Base-by-base conservation (phyloP, 2,329 filamentous ascomycete genomes). In the Penicillium sp. region DNA sequence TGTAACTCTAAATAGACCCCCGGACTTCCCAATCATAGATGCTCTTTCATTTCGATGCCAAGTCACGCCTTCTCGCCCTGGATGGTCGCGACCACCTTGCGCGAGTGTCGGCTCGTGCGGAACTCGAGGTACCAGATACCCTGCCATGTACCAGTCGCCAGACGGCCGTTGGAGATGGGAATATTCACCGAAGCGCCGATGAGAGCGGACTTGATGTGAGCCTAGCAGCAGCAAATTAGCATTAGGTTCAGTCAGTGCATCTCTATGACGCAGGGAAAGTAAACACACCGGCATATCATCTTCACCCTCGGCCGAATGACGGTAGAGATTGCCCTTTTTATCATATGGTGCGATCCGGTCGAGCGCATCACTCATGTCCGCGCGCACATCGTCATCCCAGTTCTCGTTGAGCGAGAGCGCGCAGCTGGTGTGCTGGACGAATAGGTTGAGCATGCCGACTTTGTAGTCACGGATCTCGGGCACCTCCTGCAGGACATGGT, bases 41-140 rank as follows among this genome's bases (percentile, higher is more conserved):
- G 44, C 29, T 51, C 52, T 35, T 46, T 42, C 20, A 32, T 24
- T 20, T 28, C 41, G 28, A 24, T 6, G 42, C 29, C 40, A 7
- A 61, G 51, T 69, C 61, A 69, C 6, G 50, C 56, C 72, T 79
- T 82, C 73, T 96, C 87, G 35, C 91, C 93, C 69, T 97, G 90
- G 52, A 97, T 94, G 1, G 93, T 97, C 44, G 91, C 91, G 52
- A 98, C 84, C 10, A 97, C 80, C 65, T 82, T 86, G 61, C 93
- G 80, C 54, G 81, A 76, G 69, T 96, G 90, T 69, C 81, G 88
- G 57, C 74, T 74, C 3, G 75, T 79, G 46, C 91, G 78, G 67
- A 97, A 97, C 70, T 97, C 93, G 55, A 96, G 73, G 68, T 94
- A 95, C 87, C 88, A 97, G 49, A 97, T 91, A 0, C 93, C 82